Base-by-base conservation (phyloP, 257 asterid species). In the Solanum habrochaites region DNA sequence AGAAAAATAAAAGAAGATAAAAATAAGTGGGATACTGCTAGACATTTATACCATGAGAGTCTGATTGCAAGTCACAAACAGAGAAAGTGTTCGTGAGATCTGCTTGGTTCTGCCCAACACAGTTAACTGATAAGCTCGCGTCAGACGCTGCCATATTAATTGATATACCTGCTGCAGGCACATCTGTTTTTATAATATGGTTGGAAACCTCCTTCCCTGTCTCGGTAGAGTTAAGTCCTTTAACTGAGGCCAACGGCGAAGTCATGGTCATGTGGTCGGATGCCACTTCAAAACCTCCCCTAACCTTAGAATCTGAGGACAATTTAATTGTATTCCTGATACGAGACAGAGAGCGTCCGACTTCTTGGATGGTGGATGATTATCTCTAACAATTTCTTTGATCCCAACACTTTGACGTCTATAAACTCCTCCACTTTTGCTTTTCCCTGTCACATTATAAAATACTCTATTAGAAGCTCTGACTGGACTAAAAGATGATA, bases 391-490 rank as follows among this genome's bases (percentile, higher is more conserved):
- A 89, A 88, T 88, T 40, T 93, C 92, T 91, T 90, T 92, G 88
- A 93, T 91, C 47, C 93, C 92, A 47, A 93, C 88, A 62, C 86
- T 83, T 64, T 86, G 89, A 81, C 96, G 95, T 83, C 86, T 92
- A 74, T 90, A 88, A 11, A 89, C 86, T 72, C 94, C 95, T 74
- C 92, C 82, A 85, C 62, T 88, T 85, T 89, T 94, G n/a, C 84
- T 87, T 82, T 87, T 87, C 40, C 89, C 88, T 88, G 89, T 71
- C 62, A 87, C 40, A 12, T 64, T 32, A 64, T 71, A 84, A 80
- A 6, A 18, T 12, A 43, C 67, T 27, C 5, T 43, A 85, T 69
- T 27, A 67, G 45, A 31, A 81, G n/a, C 62, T 77, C 14, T 77
- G 35, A n/a, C 37, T n/a, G 23, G 14, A 43, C n/a, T 25, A 35